These are phyloP conservation scores for Pseudogymnoascus destructans DNA, from an alignment of 2,329 filamentous ascomycete species.

Conservation along the genomic window DNA sequence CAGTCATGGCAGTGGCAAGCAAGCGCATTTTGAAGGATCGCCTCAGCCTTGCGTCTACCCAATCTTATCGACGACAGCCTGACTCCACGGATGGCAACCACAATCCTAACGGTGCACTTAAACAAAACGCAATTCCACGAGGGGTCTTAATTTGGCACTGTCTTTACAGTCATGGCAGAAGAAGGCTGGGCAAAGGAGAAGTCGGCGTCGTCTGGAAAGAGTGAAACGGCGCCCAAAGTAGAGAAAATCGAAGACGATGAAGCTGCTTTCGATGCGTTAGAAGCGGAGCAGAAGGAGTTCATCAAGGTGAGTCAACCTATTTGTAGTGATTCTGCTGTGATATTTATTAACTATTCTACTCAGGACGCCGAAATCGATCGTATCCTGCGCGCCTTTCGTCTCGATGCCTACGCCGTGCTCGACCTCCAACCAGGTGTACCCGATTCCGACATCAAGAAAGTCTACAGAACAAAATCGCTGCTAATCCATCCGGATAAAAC, in stretches of 20 bases:
- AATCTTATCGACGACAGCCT: constrained; percentile 5
- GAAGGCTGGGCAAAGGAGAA: constrained; percentile 9
- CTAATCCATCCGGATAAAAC: constrained; percentile 99
- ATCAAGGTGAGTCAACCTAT: constrained; percentile 49
- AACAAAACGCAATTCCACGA: background rate
- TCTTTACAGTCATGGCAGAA: constrained; percentile 15
- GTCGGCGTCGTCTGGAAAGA: constrained; percentile 14
- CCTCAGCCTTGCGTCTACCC: constrained; percentile 3
- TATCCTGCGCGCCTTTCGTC: constrained; percentile 79
- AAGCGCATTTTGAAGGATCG: background rate
- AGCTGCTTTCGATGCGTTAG: constrained; percentile 68
- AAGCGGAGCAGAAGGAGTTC: constrained; percentile 78
- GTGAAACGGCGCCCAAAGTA: constrained; percentile 16
- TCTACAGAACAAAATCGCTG: constrained; percentile 95
- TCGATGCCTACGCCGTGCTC: constrained; percentile 76
- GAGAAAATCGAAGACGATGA: constrained; percentile 40
- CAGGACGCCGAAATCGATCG: constrained; percentile 93
- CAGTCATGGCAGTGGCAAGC: constrained; percentile 3
- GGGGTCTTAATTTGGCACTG: background rate
- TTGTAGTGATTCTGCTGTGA: background rate
- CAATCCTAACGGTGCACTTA: background rate
- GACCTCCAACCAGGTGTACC: constrained; percentile 91
- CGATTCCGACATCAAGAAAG: constrained; percentile 88
- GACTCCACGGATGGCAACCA: background rate
- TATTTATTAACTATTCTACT: constrained; percentile 14